Evolutionary conservation across 1,139 yeast genomes (phyloP), one percentile per base, ranked within the genome.

Genomic region (Geotrichum aggregatum): DNA sequence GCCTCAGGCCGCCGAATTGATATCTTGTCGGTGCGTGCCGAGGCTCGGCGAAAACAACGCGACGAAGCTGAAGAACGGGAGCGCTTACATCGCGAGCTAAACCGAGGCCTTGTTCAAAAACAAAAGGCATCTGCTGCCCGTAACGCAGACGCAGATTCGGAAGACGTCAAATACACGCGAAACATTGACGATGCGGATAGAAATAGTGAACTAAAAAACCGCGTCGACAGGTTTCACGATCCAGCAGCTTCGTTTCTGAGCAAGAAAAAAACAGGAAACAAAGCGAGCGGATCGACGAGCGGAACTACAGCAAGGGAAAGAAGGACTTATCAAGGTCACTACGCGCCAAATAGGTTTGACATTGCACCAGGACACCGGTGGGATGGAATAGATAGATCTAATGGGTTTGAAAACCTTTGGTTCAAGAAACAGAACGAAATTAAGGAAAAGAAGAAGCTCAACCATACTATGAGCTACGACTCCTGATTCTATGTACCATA

Each of bases 321-420:
- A 26, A 42, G 46, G 43, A 10, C 16, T 19, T 83, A 76, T 57
- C 71, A 74, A 18, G 81, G 86, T 0, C 61, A 74, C 0, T 79
- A 70, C 52, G 80, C 87, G 0, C 79, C 79, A 24, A 91, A 91
- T 63, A 68, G 98, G 56, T 91, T 87, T 67, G 77, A 77, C 3
- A 83, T 91, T 18, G 71, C 71, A 4, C 95, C 97, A 0, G 97
- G 98, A 0, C 73, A 75, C 59, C 73, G 87, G 53, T 91, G 98
- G 98, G 98, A 91, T 66, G 98, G 98, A 0, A 83, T 89, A 0
- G 94, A 88, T 67, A 72, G 98, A 55, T 80, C 95, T 0, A 91
- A 84, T 64, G 97, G 97, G n/a, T 91, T 86, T 68, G 98, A 91
- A 64, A 72, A 71, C 47, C 71, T 76, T 56, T 77, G 86, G 74